Evolutionary conservation across 371 early-diverging fungal species (phyloP).

Genomic region (Encephalitozoon cuniculi): DNA sequence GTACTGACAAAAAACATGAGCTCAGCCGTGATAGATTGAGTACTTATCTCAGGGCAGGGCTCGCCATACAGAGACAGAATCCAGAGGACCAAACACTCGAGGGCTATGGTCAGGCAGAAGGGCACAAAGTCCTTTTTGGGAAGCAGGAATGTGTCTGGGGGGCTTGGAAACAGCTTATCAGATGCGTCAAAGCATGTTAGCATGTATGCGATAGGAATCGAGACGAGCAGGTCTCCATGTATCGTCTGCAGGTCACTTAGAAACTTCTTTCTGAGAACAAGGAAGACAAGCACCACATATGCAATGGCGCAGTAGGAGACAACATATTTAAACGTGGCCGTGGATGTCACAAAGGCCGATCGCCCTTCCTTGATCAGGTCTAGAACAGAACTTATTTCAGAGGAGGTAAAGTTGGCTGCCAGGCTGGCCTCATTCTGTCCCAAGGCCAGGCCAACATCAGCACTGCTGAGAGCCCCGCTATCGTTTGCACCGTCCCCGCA

Average conservation of each 20-base stretch:
- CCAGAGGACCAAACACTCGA: not conserved
- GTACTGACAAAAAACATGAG: constrained; percentile 13
- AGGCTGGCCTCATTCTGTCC: constrained; percentile 90
- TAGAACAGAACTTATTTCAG: constrained; percentile 78
- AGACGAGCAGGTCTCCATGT: constrained; percentile 52
- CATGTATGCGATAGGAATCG: constrained; percentile 41
- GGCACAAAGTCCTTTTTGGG: not conserved
- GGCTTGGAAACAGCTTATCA: constrained; percentile 17
- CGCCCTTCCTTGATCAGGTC: constrained; percentile 87
- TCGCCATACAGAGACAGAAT: constrained; percentile 3
- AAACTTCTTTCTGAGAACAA: constrained; percentile 64
- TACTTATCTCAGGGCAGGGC: not conserved
- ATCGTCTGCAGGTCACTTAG: constrained; percentile 56
- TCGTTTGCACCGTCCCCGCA: constrained; percentile 99
- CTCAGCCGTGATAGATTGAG: not conserved
- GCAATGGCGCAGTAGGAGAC: constrained; percentile 77
- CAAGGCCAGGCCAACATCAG: constrained; percentile 89
- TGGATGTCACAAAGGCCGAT: constrained; percentile 86
- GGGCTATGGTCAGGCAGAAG: constrained; percentile 2
- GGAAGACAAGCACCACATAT: constrained; percentile 74
- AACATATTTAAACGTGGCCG: constrained; percentile 93
- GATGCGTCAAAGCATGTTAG: constrained; percentile 38
- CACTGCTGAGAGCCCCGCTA: constrained; percentile 89
- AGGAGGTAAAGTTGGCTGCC: constrained; percentile 86
- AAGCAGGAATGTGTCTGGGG: constrained; percentile 28